Conservation (phyloP, 176 grass and related monocot genomes). For the Triticum dicoccoides region DNA sequence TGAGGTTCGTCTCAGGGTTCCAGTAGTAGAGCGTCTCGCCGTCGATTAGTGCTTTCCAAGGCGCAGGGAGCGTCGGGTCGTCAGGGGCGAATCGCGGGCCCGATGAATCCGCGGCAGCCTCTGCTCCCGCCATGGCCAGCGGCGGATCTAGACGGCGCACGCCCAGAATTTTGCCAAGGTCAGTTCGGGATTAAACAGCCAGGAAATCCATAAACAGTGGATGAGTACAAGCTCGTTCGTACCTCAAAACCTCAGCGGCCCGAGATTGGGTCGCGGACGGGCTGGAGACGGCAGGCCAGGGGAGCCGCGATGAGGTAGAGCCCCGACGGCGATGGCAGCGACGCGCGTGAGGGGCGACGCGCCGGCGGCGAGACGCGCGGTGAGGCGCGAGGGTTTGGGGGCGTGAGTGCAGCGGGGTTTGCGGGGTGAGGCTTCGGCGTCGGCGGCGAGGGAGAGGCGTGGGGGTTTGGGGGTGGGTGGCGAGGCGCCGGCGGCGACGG, state of each 20-base stretch:
- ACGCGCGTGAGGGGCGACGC: background rate
- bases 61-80: slow-evolving; percentile 74
- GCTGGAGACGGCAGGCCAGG: background rate
- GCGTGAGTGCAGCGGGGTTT: background rate
- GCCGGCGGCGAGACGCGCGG: background rate
- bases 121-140: slow-evolving; percentile 48
- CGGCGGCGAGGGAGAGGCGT: background rate
- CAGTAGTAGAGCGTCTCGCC: slow-evolving; percentile 86
- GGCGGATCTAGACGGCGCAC: slow-evolving; percentile 6
- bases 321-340: background rate
- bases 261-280: background rate
- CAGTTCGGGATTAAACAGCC: background rate
- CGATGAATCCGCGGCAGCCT: slow-evolving; percentile 36
- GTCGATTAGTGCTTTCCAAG: slow-evolving; percentile 84
- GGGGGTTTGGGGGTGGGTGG: background rate
- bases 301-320: background rate
- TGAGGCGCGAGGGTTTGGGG: background rate
- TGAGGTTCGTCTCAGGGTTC: slow-evolving; percentile 93
- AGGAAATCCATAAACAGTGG: background rate
- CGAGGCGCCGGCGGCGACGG: background rate
- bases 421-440: background rate
- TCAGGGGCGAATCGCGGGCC: slow-evolving; percentile 84
- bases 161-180: background rate
- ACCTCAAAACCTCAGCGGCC: background rate
- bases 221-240: background rate